These are phyloP conservation scores for Detonula confervacea DNA, from an alignment of 352 stramenopile species.

Conservation along the genomic window DNA sequence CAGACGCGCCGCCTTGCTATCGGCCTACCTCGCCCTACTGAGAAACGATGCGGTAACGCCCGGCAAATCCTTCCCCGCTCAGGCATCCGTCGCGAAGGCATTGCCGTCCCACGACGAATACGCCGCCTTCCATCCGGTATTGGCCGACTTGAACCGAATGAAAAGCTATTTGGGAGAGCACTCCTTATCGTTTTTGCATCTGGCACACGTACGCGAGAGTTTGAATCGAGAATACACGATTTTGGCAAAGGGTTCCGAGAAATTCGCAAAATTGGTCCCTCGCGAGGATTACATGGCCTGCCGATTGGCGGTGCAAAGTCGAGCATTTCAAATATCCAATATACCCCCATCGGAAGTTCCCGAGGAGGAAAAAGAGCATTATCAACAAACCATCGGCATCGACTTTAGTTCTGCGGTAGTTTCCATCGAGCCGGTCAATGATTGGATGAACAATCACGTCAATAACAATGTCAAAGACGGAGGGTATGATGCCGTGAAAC, in stretches of 20 bases:
- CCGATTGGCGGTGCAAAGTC: conserved; percentile 22
- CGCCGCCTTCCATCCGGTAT: conserved; percentile 15
- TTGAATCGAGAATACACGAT: conserved; percentile 27
- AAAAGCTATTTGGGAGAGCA: conserved; percentile 12
- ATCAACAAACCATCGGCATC: conserved; percentile 12
- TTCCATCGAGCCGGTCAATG: conserved; percentile 24
- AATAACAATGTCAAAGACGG: conserved; percentile 32
- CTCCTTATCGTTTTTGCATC: conserved; percentile 9
- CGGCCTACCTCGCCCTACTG: conserved; percentile 16
- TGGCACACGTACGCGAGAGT: conserved; percentile 6
- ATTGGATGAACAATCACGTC: conserved; percentile 32
- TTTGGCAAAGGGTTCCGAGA: conserved; percentile 12
- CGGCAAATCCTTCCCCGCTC: neutral
- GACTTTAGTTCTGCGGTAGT: conserved; percentile 20
- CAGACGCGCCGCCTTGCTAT: conserved; percentile 18
- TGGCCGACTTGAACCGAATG: conserved; percentile 14
- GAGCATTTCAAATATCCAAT: conserved; percentile 25
- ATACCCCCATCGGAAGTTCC: conserved; percentile 12
- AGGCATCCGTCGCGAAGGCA: conserved; percentile 15
- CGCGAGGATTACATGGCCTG: conserved; percentile 24
- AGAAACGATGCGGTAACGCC: conserved; percentile 17
- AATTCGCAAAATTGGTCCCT: conserved; percentile 14
- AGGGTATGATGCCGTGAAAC: conserved; percentile 15
- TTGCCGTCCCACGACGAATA: conserved; percentile 29
- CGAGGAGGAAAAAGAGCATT: conserved; percentile 8